Percentiles rank a stretch among this genome's conserved stretches.
phyloP scores from a whole-genome alignment of 139 green algal species.

The Closterium sp. region DNA sequence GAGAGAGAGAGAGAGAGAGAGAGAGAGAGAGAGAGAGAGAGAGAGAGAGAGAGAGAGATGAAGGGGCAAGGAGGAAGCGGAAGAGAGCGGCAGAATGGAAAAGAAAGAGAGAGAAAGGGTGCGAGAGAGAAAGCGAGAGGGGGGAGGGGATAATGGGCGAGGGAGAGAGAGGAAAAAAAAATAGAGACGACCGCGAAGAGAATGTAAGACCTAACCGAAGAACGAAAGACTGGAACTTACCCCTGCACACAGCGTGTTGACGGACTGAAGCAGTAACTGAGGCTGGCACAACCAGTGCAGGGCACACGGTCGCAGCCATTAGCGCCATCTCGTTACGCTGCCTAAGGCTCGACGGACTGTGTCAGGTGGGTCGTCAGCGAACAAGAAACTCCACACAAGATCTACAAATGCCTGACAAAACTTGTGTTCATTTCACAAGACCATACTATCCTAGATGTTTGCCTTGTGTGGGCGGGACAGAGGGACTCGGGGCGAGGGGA shows the following conservation, averaged over 20 bases:
- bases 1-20: not conserved
- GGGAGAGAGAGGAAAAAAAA: no score
- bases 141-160: no score
- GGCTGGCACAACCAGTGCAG: not conserved
- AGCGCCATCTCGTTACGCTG: not conserved
- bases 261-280: not conserved
- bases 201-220: not conserved
- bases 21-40: not conserved
- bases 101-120: not conserved
- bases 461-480: not conserved
- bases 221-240: not conserved
- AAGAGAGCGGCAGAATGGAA: no score
- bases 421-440: not conserved
- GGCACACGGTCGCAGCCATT: not conserved
- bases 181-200: not conserved
- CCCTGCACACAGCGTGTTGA: not conserved
- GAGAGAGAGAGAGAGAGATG: not conserved
- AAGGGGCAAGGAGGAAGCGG: no score
- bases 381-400: not conserved
- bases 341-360: not conserved
- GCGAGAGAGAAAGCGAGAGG: no score
- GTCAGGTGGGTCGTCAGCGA: not conserved
- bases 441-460: not conserved
- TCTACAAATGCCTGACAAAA: not conserved
- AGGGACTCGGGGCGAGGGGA: not conserved